Conservation (phyloP, 805 yeast species). For the Wickerhamomyces rabaulensis region DNA sequence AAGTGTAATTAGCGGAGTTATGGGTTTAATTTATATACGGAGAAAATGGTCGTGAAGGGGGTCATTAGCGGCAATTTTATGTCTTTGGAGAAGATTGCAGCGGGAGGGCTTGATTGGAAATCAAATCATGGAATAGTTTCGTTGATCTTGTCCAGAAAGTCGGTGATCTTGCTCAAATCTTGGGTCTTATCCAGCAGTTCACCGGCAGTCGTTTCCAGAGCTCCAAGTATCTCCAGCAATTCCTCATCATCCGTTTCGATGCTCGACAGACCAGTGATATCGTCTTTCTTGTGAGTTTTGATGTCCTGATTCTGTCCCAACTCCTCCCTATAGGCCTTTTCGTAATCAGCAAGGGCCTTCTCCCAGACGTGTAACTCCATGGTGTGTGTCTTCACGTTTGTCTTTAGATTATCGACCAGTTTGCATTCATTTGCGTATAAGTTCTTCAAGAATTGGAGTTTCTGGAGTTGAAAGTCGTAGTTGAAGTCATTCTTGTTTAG, state of each 20-base stretch:
- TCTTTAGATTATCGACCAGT: slow-evolving; percentile 12
- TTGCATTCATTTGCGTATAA: slow-evolving; percentile 16
- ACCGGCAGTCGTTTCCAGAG: background rate
- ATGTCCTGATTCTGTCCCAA: slow-evolving; percentile 3
- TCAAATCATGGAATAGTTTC: background rate
- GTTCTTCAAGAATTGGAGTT: slow-evolving; percentile 12
- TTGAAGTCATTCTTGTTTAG: slow-evolving; percentile 14
- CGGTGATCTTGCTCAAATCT: background rate
- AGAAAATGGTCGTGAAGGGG: background rate
- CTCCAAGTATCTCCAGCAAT: background rate
- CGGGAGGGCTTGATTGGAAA: too few species aligned
- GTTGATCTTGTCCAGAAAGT: background rate
- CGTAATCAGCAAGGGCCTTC: slow-evolving; percentile 10
- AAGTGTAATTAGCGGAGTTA: background rate
- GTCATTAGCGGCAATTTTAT: too few species aligned
- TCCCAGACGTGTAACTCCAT: slow-evolving; percentile 7
- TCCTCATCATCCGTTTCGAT: background rate
- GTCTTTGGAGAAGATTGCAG: too few species aligned
- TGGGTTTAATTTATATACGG: background rate
- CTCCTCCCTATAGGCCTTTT: slow-evolving; percentile 9
- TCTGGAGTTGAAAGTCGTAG: slow-evolving; percentile 16
- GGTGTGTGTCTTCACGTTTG: slow-evolving; percentile 7
- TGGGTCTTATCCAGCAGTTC: background rate
- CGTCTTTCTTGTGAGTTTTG: background rate
- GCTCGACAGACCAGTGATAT: background rate